Conservation (phyloP, 208 protist species). For the Trypanosoma theileri region DNA sequence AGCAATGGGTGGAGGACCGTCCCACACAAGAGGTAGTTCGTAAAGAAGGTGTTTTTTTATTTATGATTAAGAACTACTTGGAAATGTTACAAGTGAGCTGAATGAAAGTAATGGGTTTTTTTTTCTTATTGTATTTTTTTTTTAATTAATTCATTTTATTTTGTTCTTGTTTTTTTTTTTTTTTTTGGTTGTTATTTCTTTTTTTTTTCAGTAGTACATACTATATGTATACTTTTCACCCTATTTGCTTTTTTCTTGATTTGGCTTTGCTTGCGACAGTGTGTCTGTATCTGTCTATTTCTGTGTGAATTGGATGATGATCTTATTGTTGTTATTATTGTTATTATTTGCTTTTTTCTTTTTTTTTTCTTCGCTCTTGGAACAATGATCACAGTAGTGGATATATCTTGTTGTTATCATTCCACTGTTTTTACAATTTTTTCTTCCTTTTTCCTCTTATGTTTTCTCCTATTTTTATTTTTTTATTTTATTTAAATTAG, state of each 20-base stretch:
- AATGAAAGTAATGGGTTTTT: slow-evolving; percentile 1
- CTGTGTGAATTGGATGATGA: too few relatives aligned
- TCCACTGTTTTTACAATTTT: not conserved
- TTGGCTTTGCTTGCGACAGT: not conserved
- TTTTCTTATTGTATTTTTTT: slow-evolving; percentile 7
- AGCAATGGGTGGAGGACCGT: slow-evolving; percentile 62
- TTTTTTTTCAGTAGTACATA: not conserved
- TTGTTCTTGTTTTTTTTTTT: not conserved
- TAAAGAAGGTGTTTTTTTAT: slow-evolving; percentile 66
- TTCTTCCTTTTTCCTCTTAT: not conserved
- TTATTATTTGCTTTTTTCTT: too few relatives aligned
- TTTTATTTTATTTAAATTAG: not conserved
- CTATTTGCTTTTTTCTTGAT: not conserved
- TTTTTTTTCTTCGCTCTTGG: too few relatives aligned
- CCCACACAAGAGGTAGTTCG: slow-evolving; percentile 55
- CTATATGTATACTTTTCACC: not conserved
- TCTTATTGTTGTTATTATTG: too few relatives aligned
- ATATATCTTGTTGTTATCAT: not conserved
- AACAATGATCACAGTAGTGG: too few relatives aligned
- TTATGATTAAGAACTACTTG: slow-evolving; percentile 76
- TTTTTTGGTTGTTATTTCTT: not conserved
- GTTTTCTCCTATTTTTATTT: not conserved
- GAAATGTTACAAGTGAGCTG: slow-evolving; percentile 66
- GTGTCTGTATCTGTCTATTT: too few relatives aligned
- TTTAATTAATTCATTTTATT: not conserved